Percentiles rank a stretch among this genome's conserved stretches.
phyloP scores from a whole-genome alignment of 73 alveolate species.

The Paramecium sonneborni region DNA sequence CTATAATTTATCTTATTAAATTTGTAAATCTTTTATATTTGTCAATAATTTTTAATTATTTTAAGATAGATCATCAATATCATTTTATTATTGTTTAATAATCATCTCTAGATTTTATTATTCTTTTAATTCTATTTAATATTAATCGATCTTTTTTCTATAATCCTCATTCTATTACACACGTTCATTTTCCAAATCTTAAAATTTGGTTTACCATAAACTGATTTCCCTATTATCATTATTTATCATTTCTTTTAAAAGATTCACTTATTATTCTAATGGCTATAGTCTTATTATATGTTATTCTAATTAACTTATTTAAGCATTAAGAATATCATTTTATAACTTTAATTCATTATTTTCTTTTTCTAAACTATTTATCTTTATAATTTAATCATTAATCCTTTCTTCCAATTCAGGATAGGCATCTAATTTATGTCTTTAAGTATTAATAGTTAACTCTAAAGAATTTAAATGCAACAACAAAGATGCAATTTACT shows the following conservation, averaged over 20 bases:
- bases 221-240: background rate
- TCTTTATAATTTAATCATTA: background rate
- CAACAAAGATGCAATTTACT: background rate
- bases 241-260: background rate
- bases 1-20: background rate
- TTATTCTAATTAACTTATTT: background rate
- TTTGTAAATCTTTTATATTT: background rate
- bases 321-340: background rate
- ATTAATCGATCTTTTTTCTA: constrained; percentile 7
- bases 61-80: background rate
- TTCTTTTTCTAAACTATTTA: background rate
- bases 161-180: background rate
- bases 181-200: background rate
- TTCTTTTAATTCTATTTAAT: background rate
- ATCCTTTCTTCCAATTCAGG: constrained; percentile 20
- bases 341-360: background rate
- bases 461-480: constrained; percentile 23
- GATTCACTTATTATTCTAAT: background rate
- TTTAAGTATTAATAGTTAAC: background rate
- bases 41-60: background rate
- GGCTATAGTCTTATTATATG: background rate
- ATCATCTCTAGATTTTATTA: background rate
- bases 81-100: background rate
- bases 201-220: background rate
- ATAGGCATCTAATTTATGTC: background rate